Conservation (phyloP, 2,329 filamentous ascomycete species). For the Arthroderma uncinatum region DNA sequence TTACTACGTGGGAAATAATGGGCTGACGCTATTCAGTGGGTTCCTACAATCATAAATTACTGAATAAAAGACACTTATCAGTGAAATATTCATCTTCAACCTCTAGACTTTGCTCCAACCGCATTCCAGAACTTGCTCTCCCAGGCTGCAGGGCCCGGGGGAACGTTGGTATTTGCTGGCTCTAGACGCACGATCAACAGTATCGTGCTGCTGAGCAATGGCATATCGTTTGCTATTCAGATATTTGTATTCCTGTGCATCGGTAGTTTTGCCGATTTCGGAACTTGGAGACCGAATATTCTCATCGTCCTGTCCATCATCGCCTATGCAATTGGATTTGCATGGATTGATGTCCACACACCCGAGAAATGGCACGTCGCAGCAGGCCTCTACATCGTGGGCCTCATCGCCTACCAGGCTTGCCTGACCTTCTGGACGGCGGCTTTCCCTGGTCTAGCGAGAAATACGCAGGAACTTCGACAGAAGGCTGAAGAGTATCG, state of each 20-base stretch:
- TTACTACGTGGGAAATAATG: constrained; percentile 59
- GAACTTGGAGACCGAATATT: constrained; percentile 52
- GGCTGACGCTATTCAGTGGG: constrained; percentile 47
- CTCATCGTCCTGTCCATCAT: constrained; percentile 50
- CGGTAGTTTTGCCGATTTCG: constrained; percentile 49
- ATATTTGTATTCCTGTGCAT: constrained; percentile 37
- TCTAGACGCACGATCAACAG: constrained; percentile 50
- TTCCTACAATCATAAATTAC: background rate
- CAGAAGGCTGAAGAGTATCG: constrained; percentile 40
- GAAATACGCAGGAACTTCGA: constrained; percentile 44
- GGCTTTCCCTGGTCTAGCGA: constrained; percentile 48
- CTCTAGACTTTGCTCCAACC: constrained; percentile 48
- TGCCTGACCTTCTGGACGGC: constrained; percentile 60
- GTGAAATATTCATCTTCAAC: background rate
- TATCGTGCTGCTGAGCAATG: constrained; percentile 34
- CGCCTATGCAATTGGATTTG: constrained; percentile 54
- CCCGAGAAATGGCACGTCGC: constrained; percentile 49
- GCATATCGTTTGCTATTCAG: constrained; percentile 57
- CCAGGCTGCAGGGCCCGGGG: constrained; percentile 47
- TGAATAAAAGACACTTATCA: background rate
- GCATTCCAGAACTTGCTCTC: constrained; percentile 54
- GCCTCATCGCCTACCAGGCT: constrained; percentile 55
- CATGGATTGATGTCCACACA: constrained; percentile 54
- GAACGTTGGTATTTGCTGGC: constrained; percentile 46
- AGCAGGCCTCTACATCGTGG: constrained; percentile 54